Evolutionary conservation across 2,329 filamentous ascomycete genomes (phyloP).

Genomic region (Colletotrichum horii): DNA sequence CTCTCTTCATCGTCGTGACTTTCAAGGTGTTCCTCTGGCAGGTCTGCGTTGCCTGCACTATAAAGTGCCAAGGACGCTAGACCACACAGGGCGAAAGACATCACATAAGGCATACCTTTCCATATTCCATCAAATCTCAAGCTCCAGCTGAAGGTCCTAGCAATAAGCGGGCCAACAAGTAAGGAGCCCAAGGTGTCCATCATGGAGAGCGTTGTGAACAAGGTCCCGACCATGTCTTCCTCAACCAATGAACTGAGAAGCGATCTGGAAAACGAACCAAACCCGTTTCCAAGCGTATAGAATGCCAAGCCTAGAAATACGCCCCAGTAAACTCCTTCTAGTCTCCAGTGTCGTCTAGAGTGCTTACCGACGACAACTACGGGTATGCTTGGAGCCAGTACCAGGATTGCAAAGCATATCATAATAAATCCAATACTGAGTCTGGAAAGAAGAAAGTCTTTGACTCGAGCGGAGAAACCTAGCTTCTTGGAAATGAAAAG

Average conservation of each 20-base stretch:
- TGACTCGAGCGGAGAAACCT: not conserved
- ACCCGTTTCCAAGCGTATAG: not conserved
- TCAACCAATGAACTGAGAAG: not conserved
- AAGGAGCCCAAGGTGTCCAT: not conserved
- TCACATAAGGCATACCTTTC: not conserved
- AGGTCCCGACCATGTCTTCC: not conserved
- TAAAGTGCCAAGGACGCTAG: not conserved
- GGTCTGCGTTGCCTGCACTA: not conserved
- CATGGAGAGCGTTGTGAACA: not conserved
- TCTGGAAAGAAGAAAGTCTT: not conserved
- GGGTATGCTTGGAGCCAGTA: not conserved
- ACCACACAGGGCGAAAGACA: not conserved
- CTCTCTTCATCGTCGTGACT: not conserved
- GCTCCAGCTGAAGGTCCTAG: not conserved
- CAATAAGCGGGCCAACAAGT: not conserved
- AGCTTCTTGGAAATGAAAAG: not conserved
- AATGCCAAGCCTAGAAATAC: not conserved
- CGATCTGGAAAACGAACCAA: not conserved
- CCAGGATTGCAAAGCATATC: not conserved
- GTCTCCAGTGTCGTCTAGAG: not conserved
- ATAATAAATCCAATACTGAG: not conserved
- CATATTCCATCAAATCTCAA: not conserved
- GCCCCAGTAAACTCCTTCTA: not conserved
- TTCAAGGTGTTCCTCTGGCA: not conserved
- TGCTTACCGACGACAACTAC: not conserved